Percentiles rank a stretch among this genome's conserved stretches.
Evolutionary conservation across 2,329 filamentous ascomycete genomes (phyloP).

Genomic region (Pestalotiopsis sp.): DNA sequence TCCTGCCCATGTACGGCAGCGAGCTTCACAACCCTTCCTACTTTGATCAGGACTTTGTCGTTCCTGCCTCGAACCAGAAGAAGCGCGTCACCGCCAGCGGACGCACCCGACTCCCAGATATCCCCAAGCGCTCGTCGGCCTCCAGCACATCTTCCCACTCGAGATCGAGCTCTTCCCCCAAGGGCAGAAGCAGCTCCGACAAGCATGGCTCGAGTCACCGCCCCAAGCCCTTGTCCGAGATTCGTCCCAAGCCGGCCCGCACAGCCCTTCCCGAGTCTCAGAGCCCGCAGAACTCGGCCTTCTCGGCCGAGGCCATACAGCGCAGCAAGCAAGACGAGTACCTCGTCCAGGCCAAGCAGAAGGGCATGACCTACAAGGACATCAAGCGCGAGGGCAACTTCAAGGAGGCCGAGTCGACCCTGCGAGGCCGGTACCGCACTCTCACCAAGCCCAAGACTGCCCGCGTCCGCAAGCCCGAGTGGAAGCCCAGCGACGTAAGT

Average conservation of each 20-base stretch:
- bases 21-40: background rate
- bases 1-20: background rate
- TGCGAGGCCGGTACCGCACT: constrained; percentile 69
- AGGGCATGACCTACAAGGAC: constrained; percentile 66
- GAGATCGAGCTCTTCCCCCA: background rate
- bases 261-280: background rate
- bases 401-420: constrained; percentile 70
- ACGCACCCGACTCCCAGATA: background rate
- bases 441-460: constrained; percentile 66
- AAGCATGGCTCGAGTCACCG: background rate
- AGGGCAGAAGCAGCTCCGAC: background rate
- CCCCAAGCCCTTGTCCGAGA: background rate
- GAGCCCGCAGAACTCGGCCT: background rate
- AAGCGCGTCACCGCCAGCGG: background rate
- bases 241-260: background rate
- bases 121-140: background rate
- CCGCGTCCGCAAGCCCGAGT: constrained; percentile 68
- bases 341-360: constrained; percentile 55
- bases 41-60: background rate
- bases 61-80: background rate
- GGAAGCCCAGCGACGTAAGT: constrained; percentile 67
- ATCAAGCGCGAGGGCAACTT: constrained; percentile 61
- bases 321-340: constrained; percentile 46
- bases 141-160: background rate
- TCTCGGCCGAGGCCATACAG: constrained; percentile 9